Evolutionary conservation across 1,139 yeast species (phyloP), one percentile per base, ranked within the genome.

Genomic region (Geotrichum phurueaensis): DNA sequence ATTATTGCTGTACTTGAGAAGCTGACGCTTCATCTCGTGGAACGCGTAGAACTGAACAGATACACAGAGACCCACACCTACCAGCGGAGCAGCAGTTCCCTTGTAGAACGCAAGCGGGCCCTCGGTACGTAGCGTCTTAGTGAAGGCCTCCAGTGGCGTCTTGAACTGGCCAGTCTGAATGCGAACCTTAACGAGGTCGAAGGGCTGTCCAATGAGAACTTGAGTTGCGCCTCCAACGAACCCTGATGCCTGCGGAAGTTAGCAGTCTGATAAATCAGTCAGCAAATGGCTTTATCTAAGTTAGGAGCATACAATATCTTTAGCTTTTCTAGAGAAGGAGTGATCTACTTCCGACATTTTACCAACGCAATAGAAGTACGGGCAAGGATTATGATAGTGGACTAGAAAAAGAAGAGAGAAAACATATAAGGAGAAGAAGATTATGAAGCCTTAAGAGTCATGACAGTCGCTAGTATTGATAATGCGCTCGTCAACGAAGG

Each of bases 41-140:
- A 87, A 87, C 3, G 92, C 90, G 67, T 86, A 86, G 70, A 86
- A 86, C 69, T 86, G 91, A 36, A 85, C 76, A 4, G 89, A 84
- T 2, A 86, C 91, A 74, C 92, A 86, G 1, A 82, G 86, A 1
- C 91, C 91, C 3, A 86, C 91, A 5, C 79, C 79, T 50, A 76
- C 58, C 20, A 79, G 67, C n/a, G 82, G 82, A 1, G 81, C 79
- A 6, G 79, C 71, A 0, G 82, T 78, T n/a, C 82, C 82, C 63
- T 78, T 78, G 68, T 79, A 83, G 70, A 86, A 86, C 0, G 90
- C 89, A n/a, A 77, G 66, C 1, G 81, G 68, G 1, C 90, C 90
- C 73, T 86, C 90, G 59, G 81, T 81, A 55, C 76, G 74, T 39
- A 86, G 64, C 1, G 88, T 87, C 59, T 80, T 78, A 53, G 76